phyloP scores from a whole-genome alignment of 169 alveolate genomes.

The Plasmodium sp. region DNA sequence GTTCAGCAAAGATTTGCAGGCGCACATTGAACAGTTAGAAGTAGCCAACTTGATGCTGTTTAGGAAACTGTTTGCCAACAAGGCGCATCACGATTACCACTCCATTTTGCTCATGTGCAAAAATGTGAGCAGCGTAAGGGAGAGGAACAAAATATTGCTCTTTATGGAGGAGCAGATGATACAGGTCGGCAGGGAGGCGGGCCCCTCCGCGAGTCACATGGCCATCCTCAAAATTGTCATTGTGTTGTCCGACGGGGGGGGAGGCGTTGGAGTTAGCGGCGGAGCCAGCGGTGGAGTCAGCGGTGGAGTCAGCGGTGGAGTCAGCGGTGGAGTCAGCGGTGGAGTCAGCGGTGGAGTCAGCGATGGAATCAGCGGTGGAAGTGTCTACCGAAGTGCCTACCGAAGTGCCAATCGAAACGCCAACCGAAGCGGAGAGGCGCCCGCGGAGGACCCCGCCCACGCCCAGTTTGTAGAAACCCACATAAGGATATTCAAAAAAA shows the following conservation, averaged over 20 bases:
- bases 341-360: too few species aligned
- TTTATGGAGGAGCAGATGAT: conserved; percentile 25
- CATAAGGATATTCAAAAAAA: conserved; percentile 43
- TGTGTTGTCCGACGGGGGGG: background rate
- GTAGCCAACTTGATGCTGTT: conserved; percentile 23
- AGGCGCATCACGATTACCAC: conserved; percentile 7
- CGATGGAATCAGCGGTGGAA: background rate
- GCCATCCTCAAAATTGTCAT: conserved; percentile 9
- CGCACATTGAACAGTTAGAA: conserved; percentile 17
- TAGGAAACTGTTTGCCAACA: conserved; percentile 26
- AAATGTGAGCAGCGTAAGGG: conserved; percentile 19
- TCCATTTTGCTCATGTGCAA: conserved; percentile 54
- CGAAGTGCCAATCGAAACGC: background rate
- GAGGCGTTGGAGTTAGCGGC: background rate
- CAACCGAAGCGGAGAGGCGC: background rate
- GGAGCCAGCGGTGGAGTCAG: background rate
- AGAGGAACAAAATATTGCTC: conserved; percentile 37
- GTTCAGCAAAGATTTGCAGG: conserved; percentile 13
- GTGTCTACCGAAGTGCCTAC: too few species aligned
- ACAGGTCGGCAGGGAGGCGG: background rate
- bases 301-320: background rate
- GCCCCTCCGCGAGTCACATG: background rate
- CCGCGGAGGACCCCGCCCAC: background rate
- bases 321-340: background rate
- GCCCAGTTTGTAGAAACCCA: conserved; percentile 24